Evolutionary conservation across 169 alveolate species (phyloP), one percentile per base, ranked within the genome.

Genomic region (Cryptosporidium xiaoi): DNA sequence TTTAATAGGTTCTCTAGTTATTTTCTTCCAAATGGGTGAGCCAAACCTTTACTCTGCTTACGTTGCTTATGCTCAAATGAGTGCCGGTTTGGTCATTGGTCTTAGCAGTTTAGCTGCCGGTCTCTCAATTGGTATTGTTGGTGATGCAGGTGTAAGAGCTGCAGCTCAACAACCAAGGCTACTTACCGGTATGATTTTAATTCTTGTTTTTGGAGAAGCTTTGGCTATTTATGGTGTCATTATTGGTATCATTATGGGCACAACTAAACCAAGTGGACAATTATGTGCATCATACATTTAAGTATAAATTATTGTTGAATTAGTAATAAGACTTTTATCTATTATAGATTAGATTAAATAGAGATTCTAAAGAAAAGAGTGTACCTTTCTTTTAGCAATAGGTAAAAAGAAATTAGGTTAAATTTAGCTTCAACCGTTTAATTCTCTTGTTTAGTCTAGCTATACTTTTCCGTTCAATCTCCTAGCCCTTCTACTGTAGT

Each of bases 141-240:
- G 99, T 65, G 99, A 98, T 90, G 99, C 99, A 27, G 99, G 99
- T 91, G 99, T 98, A 51, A 96, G 99, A 90, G 99, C 99, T 40
- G 96, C 97, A 90, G 99, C 99, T 5, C 99, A 98, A 95, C 99
- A 98, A 92, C 98, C 98, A 31, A 95, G 98, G 84, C 95, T 98
- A 71, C 98, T 97, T 92, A 99, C 97, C 71, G 99, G 99, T 56
- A 97, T 98, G 99, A 96, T 98, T 90, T 95, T 98, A 77, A 98
- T 98, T 91, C 97, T 98, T 92, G 98, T 98, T 90, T 98, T 98
- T 93, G 99, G 99, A 60, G 99, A 98, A 92, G 99, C 99, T 46
- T 94, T 97, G 67, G 99, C 98, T 27, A 96, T 97, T 51, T 98
- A 97, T 95, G 99, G 99, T 82, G 92, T 93, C 51, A 95, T 95